Evolutionary conservation across 768 basidiomycete species (phyloP), one percentile per base, ranked within the genome.

Genomic region (Russula foetens): DNA sequence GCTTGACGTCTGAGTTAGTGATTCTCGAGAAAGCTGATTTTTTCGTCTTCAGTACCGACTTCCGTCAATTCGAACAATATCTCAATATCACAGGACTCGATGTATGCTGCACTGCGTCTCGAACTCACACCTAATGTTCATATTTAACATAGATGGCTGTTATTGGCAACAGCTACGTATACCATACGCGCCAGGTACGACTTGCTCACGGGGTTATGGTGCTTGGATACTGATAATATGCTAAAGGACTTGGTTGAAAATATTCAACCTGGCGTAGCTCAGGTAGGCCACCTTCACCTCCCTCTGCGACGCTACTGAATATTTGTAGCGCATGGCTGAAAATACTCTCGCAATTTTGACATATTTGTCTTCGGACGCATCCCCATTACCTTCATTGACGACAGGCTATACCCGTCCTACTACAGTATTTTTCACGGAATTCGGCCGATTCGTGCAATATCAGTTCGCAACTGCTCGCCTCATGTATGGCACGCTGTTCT

Each of bases 41-140:
- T 24, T 7, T 26, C 21, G 3, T 17, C 7, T 44, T 52, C 67
- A 93, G 92, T 69, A 98, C 96, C 53, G 95, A 98, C 71, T 98
- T 98, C 68, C 84, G 91, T 29, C 96, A 98, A 66, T 98, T 97
- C 63, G 89, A 92, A 67, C 75, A 86, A 58, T 97, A 97, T 69
- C 74, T 95, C 33, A 89, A 91, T 67, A 85, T 98, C 21, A 89
- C 93, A 0, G 96, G 96, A 12, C 73, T 98, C 23, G 96, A 98
- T 71, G 91, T 90, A 68, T 68, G 84, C 74, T 47, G 15, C 23
- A 38, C 23, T 23, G 49, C 23, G 23, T 47, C 46, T n/a, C 31
- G n/a, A n/a, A n/a, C 2, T 55, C 24, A 9, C 24, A n/a, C 15
- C 21, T 19, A 23, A 56, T 45, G 26, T 21, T 56, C 58, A 38